These are phyloP conservation scores for Craspedostauros australis DNA, from an alignment of 108 stramenopile genomes.

Conservation along the genomic window DNA sequence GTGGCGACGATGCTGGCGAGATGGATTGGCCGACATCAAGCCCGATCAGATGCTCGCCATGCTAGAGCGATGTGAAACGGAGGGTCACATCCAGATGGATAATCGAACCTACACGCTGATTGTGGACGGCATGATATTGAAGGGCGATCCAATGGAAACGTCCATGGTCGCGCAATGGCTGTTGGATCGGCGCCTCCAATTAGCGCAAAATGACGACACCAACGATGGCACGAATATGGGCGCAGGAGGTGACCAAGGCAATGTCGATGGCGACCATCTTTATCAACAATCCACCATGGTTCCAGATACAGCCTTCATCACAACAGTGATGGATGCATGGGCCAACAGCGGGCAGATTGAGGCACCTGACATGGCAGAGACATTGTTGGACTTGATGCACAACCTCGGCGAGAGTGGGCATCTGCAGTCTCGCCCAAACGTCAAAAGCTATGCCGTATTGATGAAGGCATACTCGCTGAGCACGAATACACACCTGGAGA, in stretches of 20 bases:
- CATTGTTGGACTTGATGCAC: constrained; percentile 43
- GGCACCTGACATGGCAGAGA: constrained; percentile 45
- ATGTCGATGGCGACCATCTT: constrained; percentile 11
- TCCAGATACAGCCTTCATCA: constrained; percentile 52
- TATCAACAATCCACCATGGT: constrained; percentile 6
- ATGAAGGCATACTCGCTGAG: constrained; percentile 27
- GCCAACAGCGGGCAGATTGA: constrained; percentile 43
- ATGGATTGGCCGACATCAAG: constrained; percentile 1
- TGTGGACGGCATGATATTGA: constrained; percentile 19
- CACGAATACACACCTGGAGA: constrained; percentile 13
- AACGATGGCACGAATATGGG: neutral
- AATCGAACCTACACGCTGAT: constrained; percentile 27
- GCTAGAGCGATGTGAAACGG: constrained; percentile 4
- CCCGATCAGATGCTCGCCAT: constrained; percentile 12
- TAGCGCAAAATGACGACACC: too few relatives aligned
- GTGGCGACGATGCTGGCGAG: constrained; percentile 26
- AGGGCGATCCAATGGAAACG: constrained; percentile 21
- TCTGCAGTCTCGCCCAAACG: constrained; percentile 17
- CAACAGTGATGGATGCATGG: constrained; percentile 59
- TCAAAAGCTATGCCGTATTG: constrained; percentile 16
- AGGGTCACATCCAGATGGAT: neutral
- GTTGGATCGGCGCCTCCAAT: constrained; percentile 21
- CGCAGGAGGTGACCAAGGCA: neutral
- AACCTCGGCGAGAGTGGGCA: constrained; percentile 28
- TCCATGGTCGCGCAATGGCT: constrained; percentile 31